A percentile compares a stretch with the other conserved stretches of the same genome.
phyloP scores from a whole-genome alignment of 139 green algal species.

The Chlamydomonas sp. region DNA sequence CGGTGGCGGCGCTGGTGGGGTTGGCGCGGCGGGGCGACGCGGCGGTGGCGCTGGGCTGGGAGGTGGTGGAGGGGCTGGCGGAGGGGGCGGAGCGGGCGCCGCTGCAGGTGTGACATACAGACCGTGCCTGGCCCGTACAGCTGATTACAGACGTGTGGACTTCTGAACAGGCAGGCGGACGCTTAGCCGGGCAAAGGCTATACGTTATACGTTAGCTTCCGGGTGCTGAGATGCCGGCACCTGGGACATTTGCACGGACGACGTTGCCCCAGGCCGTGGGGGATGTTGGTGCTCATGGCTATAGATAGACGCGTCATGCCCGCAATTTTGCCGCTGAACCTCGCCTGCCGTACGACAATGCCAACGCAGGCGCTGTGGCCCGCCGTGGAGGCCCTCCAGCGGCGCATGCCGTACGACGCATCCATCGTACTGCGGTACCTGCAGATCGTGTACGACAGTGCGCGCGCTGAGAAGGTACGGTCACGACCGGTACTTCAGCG shows the following conservation, averaged over 20 bases:
- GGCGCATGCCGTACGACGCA: not conserved
- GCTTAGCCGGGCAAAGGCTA: too few relatives aligned
- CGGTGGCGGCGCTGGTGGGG: not conserved
- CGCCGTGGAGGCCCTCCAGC: constrained; percentile 16
- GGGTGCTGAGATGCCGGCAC: not conserved
- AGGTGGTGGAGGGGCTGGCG: not conserved
- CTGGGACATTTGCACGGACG: not conserved
- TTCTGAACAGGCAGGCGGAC: too few relatives aligned
- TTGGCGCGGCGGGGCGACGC: constrained; percentile 20
- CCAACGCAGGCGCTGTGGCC: constrained; percentile 22
- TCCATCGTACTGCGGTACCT: constrained; percentile 6
- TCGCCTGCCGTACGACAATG: too few relatives aligned
- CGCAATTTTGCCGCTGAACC: too few relatives aligned
- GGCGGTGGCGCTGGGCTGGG: constrained; percentile 15
- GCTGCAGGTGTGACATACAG: not conserved
- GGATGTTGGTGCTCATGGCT: too few relatives aligned
- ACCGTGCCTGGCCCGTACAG: too few relatives aligned
- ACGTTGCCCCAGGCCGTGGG: too few relatives aligned
- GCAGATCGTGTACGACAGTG: constrained; percentile 14
- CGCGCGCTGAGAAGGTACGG: too few relatives aligned
- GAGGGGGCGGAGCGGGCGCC: not conserved
- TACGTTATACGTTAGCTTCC: too few relatives aligned
- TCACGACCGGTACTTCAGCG: too few relatives aligned
- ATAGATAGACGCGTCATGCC: too few relatives aligned
- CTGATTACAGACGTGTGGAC: too few relatives aligned